These are phyloP conservation scores for Euphorbia corollata DNA, from an alignment of 441 rosid species.

Conservation along the genomic window DNA sequence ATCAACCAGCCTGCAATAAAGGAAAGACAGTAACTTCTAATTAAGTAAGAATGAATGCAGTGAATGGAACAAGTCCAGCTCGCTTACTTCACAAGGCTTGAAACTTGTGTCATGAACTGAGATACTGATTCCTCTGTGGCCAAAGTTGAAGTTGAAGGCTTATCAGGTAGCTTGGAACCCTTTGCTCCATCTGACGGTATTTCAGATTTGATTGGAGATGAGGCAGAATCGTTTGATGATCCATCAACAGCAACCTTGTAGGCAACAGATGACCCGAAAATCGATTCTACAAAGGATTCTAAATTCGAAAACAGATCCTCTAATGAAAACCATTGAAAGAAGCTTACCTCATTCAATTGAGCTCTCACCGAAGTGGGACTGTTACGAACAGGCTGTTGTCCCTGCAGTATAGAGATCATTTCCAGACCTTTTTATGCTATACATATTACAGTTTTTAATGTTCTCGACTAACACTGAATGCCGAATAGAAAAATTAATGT, in stretches of 20 bases:
- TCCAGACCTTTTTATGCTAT: constrained; percentile 8
- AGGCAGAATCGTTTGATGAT: constrained; percentile 46
- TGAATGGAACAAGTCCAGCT: background rate
- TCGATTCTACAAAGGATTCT: constrained; percentile 33
- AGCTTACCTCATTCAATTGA: constrained; percentile 61
- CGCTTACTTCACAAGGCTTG: constrained; percentile 74
- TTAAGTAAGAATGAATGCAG: background rate
- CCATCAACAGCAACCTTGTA: constrained; percentile 56
- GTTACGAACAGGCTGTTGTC: constrained; percentile 34
- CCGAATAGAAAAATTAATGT: background rate
- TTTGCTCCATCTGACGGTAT: constrained; percentile 31
- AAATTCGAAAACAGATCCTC: constrained; percentile 29
- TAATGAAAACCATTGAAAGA: constrained; percentile 29
- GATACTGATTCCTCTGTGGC: constrained; percentile 63
- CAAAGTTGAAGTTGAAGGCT: constrained; percentile 34
- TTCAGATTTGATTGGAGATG: constrained; percentile 30
- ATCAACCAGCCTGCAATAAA: constrained; percentile 66
- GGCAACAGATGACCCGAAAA: constrained; percentile 47
- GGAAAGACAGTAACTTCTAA: constrained; percentile 15
- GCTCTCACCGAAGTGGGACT: constrained; percentile 44
- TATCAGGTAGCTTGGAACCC: constrained; percentile 32
- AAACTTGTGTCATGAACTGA: constrained; percentile 64
- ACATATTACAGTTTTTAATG: background rate
- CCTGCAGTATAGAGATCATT: constrained; percentile 23
- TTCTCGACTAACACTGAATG: background rate